Evolutionary conservation across 2,329 filamentous ascomycete species (phyloP).

Genomic region (Didymellaceae sp.): DNA sequence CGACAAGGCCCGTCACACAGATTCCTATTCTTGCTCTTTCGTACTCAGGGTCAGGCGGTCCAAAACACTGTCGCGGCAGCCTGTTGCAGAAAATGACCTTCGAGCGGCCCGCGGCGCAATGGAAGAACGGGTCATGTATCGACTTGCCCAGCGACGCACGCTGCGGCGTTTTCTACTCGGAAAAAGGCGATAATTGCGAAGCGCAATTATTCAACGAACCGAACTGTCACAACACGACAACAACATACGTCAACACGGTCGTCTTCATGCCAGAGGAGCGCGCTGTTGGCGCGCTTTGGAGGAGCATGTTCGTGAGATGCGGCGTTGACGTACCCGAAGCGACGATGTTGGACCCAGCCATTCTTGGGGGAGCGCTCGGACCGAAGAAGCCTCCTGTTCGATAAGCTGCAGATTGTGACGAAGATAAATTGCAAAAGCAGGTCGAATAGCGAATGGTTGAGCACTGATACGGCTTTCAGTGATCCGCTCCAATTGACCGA

Average conservation of each 20-base stretch:
- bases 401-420: neutral
- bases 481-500: too few species aligned
- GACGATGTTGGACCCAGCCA: conserved; percentile 36
- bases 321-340: conserved; percentile 40
- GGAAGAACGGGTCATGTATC: conserved; percentile 43
- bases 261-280: conserved; percentile 48
- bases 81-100: conserved; percentile 36
- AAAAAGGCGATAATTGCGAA: conserved; percentile 46
- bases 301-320: conserved; percentile 45
- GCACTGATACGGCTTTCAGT: too few species aligned
- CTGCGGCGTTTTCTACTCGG: conserved; percentile 43
- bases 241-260: conserved; percentile 42
- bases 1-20: conserved; percentile 21
- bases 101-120: conserved; percentile 30
- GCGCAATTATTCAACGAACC: conserved; percentile 42
- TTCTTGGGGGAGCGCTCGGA: conserved; percentile 39
- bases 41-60: conserved; percentile 42
- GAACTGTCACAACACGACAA: conserved; percentile 37
- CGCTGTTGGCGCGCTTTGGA: conserved; percentile 42
- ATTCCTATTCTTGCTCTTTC: conserved; percentile 42
- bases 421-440: too few species aligned
- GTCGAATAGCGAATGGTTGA: too few species aligned
- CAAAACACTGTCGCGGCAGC: conserved; percentile 45
- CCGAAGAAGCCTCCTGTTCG: conserved; percentile 10
- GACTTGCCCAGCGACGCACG: conserved; percentile 40